phyloP scores from a whole-genome alignment of 176 grass and related monocot species.

The Lolium rigidum region DNA sequence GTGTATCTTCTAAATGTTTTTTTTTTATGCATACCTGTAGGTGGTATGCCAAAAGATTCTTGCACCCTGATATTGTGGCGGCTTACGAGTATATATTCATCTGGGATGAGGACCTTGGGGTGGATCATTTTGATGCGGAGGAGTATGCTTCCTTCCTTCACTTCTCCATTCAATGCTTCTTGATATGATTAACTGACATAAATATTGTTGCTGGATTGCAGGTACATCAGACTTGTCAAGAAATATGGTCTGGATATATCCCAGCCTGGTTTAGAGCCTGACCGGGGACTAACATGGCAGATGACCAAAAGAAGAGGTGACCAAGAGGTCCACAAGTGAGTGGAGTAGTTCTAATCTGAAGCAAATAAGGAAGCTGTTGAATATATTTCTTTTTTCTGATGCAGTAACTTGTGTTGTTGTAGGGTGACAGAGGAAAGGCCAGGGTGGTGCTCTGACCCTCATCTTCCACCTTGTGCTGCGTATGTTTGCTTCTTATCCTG shows the following conservation, averaged over 20 bases:
- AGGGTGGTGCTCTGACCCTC: slow-evolving; percentile 64
- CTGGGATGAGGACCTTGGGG: slow-evolving; percentile 97
- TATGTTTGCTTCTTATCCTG: slow-evolving; percentile 39
- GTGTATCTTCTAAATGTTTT: slow-evolving; percentile 7
- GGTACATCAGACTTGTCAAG: slow-evolving; percentile 92
- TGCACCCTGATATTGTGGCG: slow-evolving; percentile 89
- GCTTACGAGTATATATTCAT: slow-evolving; percentile 91
- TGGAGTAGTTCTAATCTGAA: slow-evolving; percentile 23
- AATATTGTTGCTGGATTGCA: slow-evolving; percentile 27
- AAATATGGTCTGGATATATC: slow-evolving; percentile 83
- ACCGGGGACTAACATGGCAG: slow-evolving; percentile 76
- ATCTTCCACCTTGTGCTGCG: slow-evolving; percentile 74
- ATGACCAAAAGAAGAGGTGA: slow-evolving; percentile 93
- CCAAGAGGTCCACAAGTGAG: slow-evolving; percentile 90
- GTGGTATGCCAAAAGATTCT: slow-evolving; percentile 92
- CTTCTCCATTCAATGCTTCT: neutral
- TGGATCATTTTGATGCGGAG: slow-evolving; percentile 93
- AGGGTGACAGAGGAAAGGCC: slow-evolving; percentile 75
- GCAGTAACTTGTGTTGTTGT: slow-evolving; percentile 22
- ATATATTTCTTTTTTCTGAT: neutral
- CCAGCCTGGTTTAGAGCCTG: slow-evolving; percentile 77
- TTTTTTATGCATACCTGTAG: slow-evolving; percentile 42
- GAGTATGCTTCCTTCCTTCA: slow-evolving; percentile 61
- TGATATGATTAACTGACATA: neutral
- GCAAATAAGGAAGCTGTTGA: neutral